Evolutionary conservation across 345 rosid genomes (phyloP).

Genomic region (Streptanthus diversifolius): DNA sequence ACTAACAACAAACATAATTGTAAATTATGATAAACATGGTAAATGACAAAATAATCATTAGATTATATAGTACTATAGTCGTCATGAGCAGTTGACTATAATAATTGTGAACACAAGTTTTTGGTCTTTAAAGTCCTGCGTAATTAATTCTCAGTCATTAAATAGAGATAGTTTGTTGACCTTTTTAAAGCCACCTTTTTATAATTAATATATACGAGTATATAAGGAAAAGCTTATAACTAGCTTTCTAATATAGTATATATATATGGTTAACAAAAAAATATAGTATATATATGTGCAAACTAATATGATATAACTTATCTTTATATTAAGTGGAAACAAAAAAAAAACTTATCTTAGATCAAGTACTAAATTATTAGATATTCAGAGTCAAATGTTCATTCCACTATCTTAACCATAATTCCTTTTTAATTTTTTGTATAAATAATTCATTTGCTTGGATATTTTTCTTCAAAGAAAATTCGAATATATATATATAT

Average conservation of each 20-base stretch:
- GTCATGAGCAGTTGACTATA: background rate
- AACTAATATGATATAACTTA: background rate
- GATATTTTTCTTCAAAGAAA: background rate
- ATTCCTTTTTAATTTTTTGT: background rate
- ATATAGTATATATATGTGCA: background rate
- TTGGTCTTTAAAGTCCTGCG: constrained; percentile 16
- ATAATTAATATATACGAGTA: background rate
- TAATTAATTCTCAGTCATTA: constrained; percentile 5
- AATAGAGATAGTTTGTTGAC: constrained; percentile 13
- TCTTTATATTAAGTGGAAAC: background rate
- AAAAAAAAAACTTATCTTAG: background rate
- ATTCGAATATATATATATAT: background rate
- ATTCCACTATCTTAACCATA: background rate
- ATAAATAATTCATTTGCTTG: background rate
- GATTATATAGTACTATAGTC: background rate
- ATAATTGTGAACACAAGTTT: constrained; percentile 3
- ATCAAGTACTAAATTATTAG: background rate
- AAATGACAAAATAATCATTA: background rate
- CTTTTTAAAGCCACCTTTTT: background rate
- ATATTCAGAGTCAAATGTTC: background rate
- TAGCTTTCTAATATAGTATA: background rate
- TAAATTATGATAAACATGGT: constrained; percentile 16
- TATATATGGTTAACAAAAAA: no score
- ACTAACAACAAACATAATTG: background rate
- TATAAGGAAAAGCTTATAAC: background rate